Conservation (phyloP, 495 filamentous ascomycete species). For the Neurospora tetraspora region DNA sequence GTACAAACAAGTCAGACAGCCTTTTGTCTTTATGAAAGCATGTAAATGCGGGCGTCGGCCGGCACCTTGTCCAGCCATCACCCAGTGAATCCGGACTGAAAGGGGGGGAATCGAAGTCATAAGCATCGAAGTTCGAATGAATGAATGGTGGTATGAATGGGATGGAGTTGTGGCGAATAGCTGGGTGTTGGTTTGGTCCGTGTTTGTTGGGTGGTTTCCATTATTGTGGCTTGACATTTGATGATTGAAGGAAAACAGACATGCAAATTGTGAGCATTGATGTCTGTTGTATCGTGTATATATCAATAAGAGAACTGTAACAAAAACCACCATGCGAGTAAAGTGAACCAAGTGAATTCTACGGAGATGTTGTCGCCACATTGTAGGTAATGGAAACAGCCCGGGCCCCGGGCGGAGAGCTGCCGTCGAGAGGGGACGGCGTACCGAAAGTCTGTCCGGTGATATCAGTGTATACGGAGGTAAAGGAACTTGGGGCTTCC, state of each 20-base stretch:
- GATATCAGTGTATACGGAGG: neutral
- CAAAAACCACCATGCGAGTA: neutral
- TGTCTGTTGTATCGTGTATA: neutral
- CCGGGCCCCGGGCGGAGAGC: neutral
- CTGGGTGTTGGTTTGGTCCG: neutral
- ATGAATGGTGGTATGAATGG: neutral
- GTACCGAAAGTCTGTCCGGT: neutral
- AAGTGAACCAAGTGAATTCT: neutral
- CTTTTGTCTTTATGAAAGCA: neutral
- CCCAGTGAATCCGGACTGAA: neutral
- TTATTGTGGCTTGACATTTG: neutral
- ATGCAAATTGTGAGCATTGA: neutral
- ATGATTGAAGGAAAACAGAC: neutral
- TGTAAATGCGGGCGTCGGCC: neutral
- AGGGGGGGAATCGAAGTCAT: neutral
- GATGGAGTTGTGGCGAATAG: neutral
- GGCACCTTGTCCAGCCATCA: neutral
- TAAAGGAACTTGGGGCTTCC: neutral
- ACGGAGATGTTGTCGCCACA: neutral
- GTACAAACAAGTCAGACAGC: neutral
- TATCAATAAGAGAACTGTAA: neutral
- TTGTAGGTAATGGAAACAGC: neutral
- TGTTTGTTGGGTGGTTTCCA: constrained; percentile 5
- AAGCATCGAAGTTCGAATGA: neutral
- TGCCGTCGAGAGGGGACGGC: neutral